phyloP scores from a whole-genome alignment of 257 asterid genomes.

The Osmanthus fragrans region DNA sequence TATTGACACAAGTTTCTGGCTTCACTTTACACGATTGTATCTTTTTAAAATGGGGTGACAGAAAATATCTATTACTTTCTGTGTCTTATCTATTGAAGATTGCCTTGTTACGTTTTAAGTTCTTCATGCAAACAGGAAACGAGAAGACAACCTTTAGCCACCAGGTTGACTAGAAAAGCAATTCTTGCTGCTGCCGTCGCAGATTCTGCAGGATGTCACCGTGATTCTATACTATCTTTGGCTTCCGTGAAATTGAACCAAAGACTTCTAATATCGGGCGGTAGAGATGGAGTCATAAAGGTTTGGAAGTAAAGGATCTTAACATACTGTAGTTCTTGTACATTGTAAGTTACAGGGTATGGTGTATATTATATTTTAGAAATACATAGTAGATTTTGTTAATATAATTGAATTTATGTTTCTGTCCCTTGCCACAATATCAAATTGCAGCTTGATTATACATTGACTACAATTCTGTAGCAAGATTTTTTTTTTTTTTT shows the following conservation, averaged over 20 bases:
- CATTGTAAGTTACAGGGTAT: conserved; percentile 27
- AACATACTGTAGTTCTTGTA: conserved; percentile 38
- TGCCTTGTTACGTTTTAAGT: background rate
- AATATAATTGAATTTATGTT: background rate
- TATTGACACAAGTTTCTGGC: background rate
- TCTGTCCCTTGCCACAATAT: background rate
- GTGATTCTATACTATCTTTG: conserved; percentile 79
- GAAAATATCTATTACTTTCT: background rate
- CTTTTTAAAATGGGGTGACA: background rate
- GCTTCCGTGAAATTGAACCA: conserved; percentile 91
- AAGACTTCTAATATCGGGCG: conserved; percentile 92
- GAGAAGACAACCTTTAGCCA: conserved; percentile 66
- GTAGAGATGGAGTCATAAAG: conserved; percentile 96
- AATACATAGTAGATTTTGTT: conserved; percentile 20
- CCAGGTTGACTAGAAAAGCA: conserved; percentile 66
- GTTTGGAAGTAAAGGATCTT: conserved; percentile 81
- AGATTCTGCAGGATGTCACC: conserved; percentile 96
- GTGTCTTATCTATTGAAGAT: conserved; percentile 8
- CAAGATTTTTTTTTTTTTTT: background rate
- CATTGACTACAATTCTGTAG: background rate
- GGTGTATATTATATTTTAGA: conserved; percentile 43
- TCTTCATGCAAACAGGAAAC: conserved; percentile 54
- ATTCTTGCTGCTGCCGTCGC: conserved; percentile 81
- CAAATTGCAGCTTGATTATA: background rate
- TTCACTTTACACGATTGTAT: background rate